Conservation (phyloP, 176 grass and related monocot species). For the Ensete ventricosum region DNA sequence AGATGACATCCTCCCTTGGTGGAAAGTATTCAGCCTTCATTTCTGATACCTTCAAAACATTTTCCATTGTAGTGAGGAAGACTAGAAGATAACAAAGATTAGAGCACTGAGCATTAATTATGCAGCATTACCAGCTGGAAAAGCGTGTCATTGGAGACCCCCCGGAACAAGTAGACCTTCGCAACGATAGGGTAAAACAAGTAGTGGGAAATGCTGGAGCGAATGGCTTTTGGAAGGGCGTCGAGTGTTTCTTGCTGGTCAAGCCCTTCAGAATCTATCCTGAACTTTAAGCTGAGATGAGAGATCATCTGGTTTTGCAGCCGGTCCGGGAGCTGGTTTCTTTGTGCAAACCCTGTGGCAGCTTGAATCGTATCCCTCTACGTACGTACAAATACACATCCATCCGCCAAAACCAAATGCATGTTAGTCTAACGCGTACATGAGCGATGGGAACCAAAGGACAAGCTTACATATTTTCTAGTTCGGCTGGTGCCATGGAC, state of each 20-base stretch:
- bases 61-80: not conserved
- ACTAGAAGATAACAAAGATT: too few species aligned
- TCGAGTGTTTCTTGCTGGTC: slow-evolving; percentile 92
- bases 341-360: slow-evolving; percentile 64
- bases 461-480: slow-evolving; percentile 65
- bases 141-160: slow-evolving; percentile 62
- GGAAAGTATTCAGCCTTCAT: slow-evolving; percentile 97
- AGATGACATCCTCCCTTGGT: slow-evolving; percentile 92
- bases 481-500: slow-evolving; percentile 83
- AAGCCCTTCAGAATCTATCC: slow-evolving; percentile 92
- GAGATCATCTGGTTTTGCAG: slow-evolving; percentile 95
- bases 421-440: too few species aligned
- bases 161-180: slow-evolving; percentile 63
- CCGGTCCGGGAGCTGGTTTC: slow-evolving; percentile 63
- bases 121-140: slow-evolving; percentile 61
- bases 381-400: not conserved
- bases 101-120: not conserved
- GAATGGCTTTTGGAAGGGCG: slow-evolving; percentile 73
- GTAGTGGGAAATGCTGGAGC: slow-evolving; percentile 85
- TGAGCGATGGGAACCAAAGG: too few species aligned
- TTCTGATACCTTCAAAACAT: slow-evolving; percentile 51
- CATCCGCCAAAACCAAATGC: not conserved
- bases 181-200: slow-evolving; percentile 65
- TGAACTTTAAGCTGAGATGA: slow-evolving; percentile 83
- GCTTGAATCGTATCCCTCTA: slow-evolving; percentile 95